Conservation (phyloP, 2,329 filamentous ascomycete genomes). For the Apiospora malaysiana region DNA sequence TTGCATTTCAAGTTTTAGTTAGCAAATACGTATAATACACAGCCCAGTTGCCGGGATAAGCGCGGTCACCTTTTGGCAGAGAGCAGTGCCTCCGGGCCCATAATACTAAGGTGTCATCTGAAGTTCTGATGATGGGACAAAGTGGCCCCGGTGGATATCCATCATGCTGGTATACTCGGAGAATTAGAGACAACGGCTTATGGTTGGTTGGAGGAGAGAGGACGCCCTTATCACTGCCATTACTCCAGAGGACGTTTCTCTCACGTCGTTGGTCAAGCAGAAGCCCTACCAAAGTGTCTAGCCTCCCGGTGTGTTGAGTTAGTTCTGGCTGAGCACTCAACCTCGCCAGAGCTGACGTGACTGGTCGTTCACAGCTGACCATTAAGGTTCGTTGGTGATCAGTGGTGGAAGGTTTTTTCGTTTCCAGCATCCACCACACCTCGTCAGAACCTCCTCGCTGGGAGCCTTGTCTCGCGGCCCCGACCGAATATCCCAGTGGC, state of each 20-base stretch:
- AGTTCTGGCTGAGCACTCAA: not conserved
- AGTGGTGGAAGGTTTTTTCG: not conserved
- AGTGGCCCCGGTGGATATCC: constrained; percentile 11
- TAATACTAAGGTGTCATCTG: not conserved
- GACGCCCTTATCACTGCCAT: not conserved
- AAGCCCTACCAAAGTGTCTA: not conserved
- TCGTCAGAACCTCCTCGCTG: constrained; percentile 3
- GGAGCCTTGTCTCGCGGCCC: not conserved
- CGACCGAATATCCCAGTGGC: constrained; percentile 3
- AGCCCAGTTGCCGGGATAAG: not conserved
- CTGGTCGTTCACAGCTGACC: constrained; percentile 3
- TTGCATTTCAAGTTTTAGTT: constrained; percentile 1
- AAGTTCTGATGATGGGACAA: constrained; percentile 1
- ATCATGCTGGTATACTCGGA: constrained; percentile 1
- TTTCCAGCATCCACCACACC: constrained; percentile 12
- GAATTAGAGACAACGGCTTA: not conserved
- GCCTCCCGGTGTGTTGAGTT: not conserved
- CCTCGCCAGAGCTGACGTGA: constrained; percentile 9
- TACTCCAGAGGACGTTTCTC: not conserved
- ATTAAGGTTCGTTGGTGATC: constrained; percentile 9
- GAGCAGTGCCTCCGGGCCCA: not conserved
- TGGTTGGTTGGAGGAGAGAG: not conserved
- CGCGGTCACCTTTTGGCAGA: not conserved
- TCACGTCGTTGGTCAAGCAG: constrained; percentile 8
- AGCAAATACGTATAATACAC: constrained; percentile 1